Percentiles rank a stretch among this genome's conserved stretches.
Conservation (phyloP, 352 stramenopile genomes). For the Pythium periplocum region DNA sequence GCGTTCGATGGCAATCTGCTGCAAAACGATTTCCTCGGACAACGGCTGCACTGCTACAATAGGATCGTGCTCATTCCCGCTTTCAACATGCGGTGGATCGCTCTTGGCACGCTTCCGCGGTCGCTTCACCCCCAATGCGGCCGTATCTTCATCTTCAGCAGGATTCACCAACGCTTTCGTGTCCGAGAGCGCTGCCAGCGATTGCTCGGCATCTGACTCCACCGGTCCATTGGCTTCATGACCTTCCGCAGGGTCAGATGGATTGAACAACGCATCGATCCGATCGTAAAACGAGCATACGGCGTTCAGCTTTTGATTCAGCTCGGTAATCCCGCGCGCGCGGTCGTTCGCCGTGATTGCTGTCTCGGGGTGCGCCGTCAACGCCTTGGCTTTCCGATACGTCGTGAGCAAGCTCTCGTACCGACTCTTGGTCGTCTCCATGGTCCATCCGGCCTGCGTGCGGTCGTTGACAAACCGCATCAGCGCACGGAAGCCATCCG, state of each 20-base stretch:
- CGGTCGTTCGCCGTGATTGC: slow-evolving; percentile 16
- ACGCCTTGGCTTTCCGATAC: slow-evolving; percentile 30
- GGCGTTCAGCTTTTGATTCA: slow-evolving; percentile 17
- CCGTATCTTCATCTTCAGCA: not conserved
- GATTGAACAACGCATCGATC: slow-evolving; percentile 25
- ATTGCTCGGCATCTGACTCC: not conserved
- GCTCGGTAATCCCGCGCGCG: slow-evolving; percentile 11
- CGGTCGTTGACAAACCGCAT: slow-evolving; percentile 43
- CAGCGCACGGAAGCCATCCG: slow-evolving; percentile 43
- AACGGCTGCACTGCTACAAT: not conserved
- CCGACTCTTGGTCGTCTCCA: slow-evolving; percentile 44
- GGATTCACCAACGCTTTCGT: not conserved
- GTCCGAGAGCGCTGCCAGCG: not conserved
- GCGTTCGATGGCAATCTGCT: slow-evolving; percentile 27
- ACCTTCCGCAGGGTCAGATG: not conserved
- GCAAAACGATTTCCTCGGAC: not conserved
- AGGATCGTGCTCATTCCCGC: not conserved
- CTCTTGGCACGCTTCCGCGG: not conserved
- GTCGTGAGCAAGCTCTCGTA: slow-evolving; percentile 50
- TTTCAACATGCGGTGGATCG: not conserved
- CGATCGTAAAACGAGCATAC: slow-evolving; percentile 23
- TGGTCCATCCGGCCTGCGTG: slow-evolving; percentile 31
- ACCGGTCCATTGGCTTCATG: not conserved
- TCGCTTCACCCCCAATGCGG: not conserved
- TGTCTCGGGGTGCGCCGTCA: slow-evolving; percentile 10